phyloP scores from a whole-genome alignment of 768 basidiomycete genomes.

The Pleurotus salmoneostramineus region DNA sequence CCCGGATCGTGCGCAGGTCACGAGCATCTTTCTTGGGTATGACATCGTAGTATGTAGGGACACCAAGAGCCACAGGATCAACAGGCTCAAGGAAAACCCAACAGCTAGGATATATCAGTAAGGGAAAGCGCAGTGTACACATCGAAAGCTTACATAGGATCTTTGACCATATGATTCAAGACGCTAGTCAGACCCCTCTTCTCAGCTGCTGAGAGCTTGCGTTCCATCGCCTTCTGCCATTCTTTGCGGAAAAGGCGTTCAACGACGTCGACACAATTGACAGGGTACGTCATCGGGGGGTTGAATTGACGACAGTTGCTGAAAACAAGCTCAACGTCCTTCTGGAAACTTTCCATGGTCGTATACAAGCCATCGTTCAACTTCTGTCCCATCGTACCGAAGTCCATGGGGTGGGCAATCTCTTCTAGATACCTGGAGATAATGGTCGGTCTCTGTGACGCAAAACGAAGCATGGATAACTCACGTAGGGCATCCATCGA shows the following conservation, averaged over 20 bases:
- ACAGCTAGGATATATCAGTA: constrained; percentile 36
- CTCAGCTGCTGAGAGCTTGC: constrained; percentile 71
- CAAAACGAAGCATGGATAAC: constrained; percentile 22
- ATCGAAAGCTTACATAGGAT: constrained; percentile 44
- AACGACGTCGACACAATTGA: constrained; percentile 64
- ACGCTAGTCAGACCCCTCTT: constrained; percentile 74
- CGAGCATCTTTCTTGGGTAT: constrained; percentile 84
- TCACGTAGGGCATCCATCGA: constrained; percentile 89
- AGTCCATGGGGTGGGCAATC: constrained; percentile 91
- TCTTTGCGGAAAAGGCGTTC: constrained; percentile 81
- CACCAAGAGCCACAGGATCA: constrained; percentile 78
- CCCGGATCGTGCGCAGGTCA: constrained; percentile 78
- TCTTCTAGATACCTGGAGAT: constrained; percentile 80
- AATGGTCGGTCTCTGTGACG: constrained; percentile 5
- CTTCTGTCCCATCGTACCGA: constrained; percentile 74
- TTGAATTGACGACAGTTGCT: constrained; percentile 93
- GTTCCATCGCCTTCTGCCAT: constrained; percentile 76
- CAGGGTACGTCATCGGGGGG: constrained; percentile 72
- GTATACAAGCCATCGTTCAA: constrained; percentile 64
- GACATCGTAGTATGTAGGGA: constrained; percentile 86
- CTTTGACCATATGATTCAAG: constrained; percentile 65
- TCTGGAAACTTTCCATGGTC: constrained; percentile 78
- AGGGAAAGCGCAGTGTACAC: constrained; percentile 1
- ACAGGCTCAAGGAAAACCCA: constrained; percentile 83
- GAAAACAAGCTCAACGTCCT: constrained; percentile 81